Percentiles rank a stretch among this genome's conserved stretches.
These are phyloP conservation scores for Melampsora americana DNA, from an alignment of 1,284 basidiomycete species.

Conservation along the genomic window DNA sequence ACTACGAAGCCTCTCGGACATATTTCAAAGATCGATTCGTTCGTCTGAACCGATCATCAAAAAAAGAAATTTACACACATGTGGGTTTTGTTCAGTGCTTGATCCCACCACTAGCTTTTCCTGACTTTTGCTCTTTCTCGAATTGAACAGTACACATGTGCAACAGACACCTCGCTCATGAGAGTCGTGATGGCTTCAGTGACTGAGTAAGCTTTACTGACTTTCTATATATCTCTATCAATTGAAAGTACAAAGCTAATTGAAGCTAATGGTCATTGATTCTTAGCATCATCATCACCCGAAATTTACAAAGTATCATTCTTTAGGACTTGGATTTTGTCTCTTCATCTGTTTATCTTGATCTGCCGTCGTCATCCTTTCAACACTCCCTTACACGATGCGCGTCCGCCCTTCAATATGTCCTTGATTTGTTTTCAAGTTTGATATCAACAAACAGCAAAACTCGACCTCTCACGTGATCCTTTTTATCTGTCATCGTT, in stretches of 20 bases:
- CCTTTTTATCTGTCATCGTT: too few species aligned
- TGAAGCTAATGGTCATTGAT: background rate
- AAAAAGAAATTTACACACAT: constrained; percentile 75
- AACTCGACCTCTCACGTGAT: too few species aligned
- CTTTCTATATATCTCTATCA: background rate
- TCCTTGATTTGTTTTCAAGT: too few species aligned
- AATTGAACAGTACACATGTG: constrained; percentile 73
- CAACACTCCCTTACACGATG: too few species aligned
- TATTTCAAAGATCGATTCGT: constrained; percentile 87
- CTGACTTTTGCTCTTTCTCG: background rate
- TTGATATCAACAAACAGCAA: too few species aligned
- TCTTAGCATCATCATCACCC: constrained; percentile 40
- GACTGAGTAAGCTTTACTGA: constrained; percentile 26
- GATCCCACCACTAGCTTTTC: background rate
- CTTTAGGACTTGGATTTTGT: background rate
- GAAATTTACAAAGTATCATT: constrained; percentile 43
- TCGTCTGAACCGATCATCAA: constrained; percentile 73
- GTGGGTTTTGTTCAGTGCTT: background rate
- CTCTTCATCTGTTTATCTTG: too few species aligned
- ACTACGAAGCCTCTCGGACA: constrained; percentile 71
- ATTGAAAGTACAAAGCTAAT: background rate
- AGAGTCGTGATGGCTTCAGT: constrained; percentile 90
- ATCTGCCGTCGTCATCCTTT: too few species aligned
- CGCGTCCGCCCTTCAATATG: too few species aligned
- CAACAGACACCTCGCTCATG: constrained; percentile 86